Evolutionary conservation across 352 stramenopile species (phyloP).

Genomic region (Thalassiosira sp.): DNA sequence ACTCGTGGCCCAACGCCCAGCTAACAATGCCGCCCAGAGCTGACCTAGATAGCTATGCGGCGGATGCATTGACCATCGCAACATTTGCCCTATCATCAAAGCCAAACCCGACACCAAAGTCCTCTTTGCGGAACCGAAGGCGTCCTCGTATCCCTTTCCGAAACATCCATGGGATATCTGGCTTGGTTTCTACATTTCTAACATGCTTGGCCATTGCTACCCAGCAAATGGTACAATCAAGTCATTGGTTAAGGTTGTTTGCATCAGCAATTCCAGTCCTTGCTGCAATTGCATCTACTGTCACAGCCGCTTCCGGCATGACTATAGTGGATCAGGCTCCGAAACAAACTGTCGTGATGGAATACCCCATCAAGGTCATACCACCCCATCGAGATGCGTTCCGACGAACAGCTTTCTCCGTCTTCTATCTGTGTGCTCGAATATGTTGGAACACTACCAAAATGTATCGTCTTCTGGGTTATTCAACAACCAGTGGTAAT

Average conservation of each 20-base stretch:
- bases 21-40: too few species aligned
- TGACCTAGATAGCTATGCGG: too few species aligned
- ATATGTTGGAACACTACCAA: constrained; percentile 22
- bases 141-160: constrained; percentile 13
- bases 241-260: not conserved
- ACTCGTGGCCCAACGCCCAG: too few species aligned
- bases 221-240: constrained; percentile 6
- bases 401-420: constrained; percentile 31
- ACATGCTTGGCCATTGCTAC: constrained; percentile 29
- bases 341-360: constrained; percentile 34
- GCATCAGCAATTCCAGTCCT: constrained; percentile 4
- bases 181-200: constrained; percentile 13
- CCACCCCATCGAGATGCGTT: constrained; percentile 54
- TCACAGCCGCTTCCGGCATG: constrained; percentile 28
- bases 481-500: not conserved
- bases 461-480: not conserved
- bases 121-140: not conserved
- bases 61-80: constrained; percentile 3
- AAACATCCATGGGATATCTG: constrained; percentile 20
- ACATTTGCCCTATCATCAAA: not conserved
- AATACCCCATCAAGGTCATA: constrained; percentile 22
- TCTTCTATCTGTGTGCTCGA: constrained; percentile 33
- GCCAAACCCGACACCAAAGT: constrained; percentile 2
- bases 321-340: constrained; percentile 29
- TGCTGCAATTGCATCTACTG: constrained; percentile 12